Base-by-base conservation (phyloP, 83 land plant species). In the Picea abies region DNA sequence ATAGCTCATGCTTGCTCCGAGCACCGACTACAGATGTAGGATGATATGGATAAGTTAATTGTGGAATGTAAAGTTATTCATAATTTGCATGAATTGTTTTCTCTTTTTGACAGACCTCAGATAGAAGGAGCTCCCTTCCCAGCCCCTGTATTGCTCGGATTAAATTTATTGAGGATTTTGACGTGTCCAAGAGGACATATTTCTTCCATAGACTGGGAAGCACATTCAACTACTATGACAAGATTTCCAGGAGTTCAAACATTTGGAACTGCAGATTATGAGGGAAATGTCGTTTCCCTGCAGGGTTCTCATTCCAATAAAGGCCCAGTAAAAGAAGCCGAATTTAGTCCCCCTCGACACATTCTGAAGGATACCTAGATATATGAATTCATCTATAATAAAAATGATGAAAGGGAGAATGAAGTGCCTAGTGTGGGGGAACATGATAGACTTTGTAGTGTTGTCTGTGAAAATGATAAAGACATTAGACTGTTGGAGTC, bases 91-190 rank as follows among this genome's bases (percentile, higher is more conserved):
- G 96, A 97, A 87, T 86, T 97, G 44, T 95, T 97, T 86, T 90
- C 96, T 39, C 92, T 97, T 23, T 94, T 92, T 91, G 96, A 97
- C 69, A 88, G 97, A 79, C 99, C 97, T 32, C 95, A 95, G 79
- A 85, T 92, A 29, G 99, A 97, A 87, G 99, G 98, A 63, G 91
- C 94, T 37, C 95, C 98, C 35, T 93, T 97, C 84, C 98, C 96
- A 68, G 86, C 93, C 79, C 91, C 96, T 65, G 93, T 96, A 77
- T 86, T 97, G 29, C 79, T 96, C 52, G 92, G 96, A 66, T 84
- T 97, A 71, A 89, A 90, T 83, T 84, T 97, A 56, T 83, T 94
- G 82, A 83, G 83, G 39, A 91, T 93, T 70, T 85, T 97, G 81
- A 96, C 96, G 29, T 90, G 89, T 61, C 84, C 86, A 65, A 84